These are phyloP conservation scores for Apiotrichum porosum DNA, from an alignment of 1,284 basidiomycete species.

Conservation along the genomic window DNA sequence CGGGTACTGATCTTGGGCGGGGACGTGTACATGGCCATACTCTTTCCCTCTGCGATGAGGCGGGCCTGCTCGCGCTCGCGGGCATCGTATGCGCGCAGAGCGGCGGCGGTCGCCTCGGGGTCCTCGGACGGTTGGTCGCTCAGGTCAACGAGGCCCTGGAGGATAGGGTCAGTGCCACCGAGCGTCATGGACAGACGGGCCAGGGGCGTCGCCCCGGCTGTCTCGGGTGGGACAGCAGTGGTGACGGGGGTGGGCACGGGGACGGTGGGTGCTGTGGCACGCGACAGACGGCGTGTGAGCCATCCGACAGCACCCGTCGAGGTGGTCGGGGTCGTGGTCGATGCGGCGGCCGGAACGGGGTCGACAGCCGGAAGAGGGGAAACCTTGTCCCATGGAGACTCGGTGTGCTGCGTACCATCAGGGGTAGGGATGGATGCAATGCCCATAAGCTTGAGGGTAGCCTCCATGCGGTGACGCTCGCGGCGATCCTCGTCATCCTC, in stretches of 20 bases:
- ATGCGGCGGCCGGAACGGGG: not conserved
- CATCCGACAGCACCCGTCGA: not conserved
- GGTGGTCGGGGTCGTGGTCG: not conserved
- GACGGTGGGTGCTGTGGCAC: not conserved
- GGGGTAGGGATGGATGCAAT: conserved; percentile 57
- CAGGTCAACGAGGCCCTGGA: conserved; percentile 5
- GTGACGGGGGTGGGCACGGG: not conserved
- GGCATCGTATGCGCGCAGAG: conserved; percentile 33
- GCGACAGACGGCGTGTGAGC: conserved; percentile 12
- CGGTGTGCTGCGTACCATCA: not conserved
- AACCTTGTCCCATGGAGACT: not conserved
- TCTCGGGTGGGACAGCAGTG: not conserved
- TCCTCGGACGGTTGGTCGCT: conserved; percentile 5
- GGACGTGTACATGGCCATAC: conserved; percentile 23
- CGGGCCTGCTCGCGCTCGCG: conserved; percentile 28
- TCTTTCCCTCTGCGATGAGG: conserved; percentile 27
- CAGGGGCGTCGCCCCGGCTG: conserved; percentile 16
- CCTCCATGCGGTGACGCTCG: conserved; percentile 76
- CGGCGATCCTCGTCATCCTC: conserved; percentile 83
- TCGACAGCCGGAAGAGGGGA: not conserved
- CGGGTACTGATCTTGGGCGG: conserved; percentile 18
- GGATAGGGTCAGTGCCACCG: conserved; percentile 8
- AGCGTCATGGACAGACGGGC: conserved; percentile 22
- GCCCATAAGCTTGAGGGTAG: conserved; percentile 88
- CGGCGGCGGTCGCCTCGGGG: conserved; percentile 13